These are phyloP conservation scores for Pochonia chlamydosporia DNA, from an alignment of 2,329 filamentous ascomycete species.

Conservation along the genomic window DNA sequence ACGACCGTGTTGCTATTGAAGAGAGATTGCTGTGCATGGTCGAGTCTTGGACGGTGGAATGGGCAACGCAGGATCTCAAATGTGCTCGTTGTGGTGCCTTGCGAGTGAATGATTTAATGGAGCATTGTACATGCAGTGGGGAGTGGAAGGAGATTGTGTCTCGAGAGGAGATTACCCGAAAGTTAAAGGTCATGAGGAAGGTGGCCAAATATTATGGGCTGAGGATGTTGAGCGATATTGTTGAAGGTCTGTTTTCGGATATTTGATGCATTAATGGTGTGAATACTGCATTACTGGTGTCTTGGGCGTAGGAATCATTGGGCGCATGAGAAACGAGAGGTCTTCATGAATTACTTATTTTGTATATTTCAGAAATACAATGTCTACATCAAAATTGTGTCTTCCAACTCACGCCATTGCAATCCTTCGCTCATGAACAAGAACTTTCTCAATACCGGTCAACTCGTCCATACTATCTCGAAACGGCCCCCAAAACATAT, in stretches of 20 bases:
- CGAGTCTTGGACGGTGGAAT: constrained; percentile 68
- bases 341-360: no score
- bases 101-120: constrained; percentile 87
- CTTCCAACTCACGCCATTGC: no score
- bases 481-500: no score
- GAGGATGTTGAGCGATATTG: constrained; percentile 72
- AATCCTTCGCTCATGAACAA: no score
- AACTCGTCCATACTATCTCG: no score
- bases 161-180: constrained; percentile 57
- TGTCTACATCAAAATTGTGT: no score
- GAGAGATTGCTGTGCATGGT: constrained; percentile 74
- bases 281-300: background rate
- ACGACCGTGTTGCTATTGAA: constrained; percentile 75
- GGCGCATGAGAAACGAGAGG: no score
- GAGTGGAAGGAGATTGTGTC: constrained; percentile 71
- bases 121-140: constrained; percentile 91
- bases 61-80: constrained; percentile 85
- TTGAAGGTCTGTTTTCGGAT: constrained; percentile 52
- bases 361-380: no score
- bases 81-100: constrained; percentile 68
- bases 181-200: constrained; percentile 62
- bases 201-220: constrained; percentile 77
- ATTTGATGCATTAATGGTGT: constrained; percentile 24
- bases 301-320: no score
- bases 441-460: no score